Percentiles rank a stretch among this genome's conserved stretches.
These are phyloP conservation scores for Zygotorulaspora florentina DNA, from an alignment of 805 yeast species.

Conservation along the genomic window DNA sequence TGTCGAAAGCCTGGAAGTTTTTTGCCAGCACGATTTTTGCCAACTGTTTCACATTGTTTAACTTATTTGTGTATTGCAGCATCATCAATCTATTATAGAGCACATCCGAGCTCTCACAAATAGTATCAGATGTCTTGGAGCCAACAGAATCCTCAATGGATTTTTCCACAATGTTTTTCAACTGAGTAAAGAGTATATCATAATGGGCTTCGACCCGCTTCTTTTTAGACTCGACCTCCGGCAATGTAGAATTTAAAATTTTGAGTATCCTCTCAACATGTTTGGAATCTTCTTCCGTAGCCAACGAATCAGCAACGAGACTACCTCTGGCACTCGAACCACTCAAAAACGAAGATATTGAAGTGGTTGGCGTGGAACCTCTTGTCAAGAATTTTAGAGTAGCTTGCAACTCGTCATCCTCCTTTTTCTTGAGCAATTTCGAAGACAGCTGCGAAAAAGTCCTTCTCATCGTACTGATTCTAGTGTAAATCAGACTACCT, in stretches of 20 bases:
- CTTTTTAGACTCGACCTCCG: slow-evolving; percentile 22
- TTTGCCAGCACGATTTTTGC: slow-evolving; percentile 21
- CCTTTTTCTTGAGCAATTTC: slow-evolving; percentile 17
- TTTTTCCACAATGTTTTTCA: slow-evolving; percentile 24
- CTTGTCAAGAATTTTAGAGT: slow-evolving; percentile 27
- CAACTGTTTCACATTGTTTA: slow-evolving; percentile 14
- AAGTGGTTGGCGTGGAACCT: slow-evolving; percentile 11
- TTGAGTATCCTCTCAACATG: slow-evolving; percentile 29
- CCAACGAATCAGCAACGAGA: slow-evolving; percentile 1
- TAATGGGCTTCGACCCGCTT: slow-evolving; percentile 28
- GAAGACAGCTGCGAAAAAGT: slow-evolving; percentile 21
- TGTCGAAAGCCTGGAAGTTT: slow-evolving; percentile 19
- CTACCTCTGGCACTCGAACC: not conserved
- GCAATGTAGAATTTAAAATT: slow-evolving; percentile 28
- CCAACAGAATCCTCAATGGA: slow-evolving; percentile 11
- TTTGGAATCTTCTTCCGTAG: slow-evolving; percentile 9
- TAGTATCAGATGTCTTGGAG: not conserved
- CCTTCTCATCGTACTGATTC: slow-evolving; percentile 21
- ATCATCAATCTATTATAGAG: slow-evolving; percentile 20
- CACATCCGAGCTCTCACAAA: slow-evolving; percentile 10
- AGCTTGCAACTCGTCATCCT: slow-evolving; percentile 23
- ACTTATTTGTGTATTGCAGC: slow-evolving; percentile 19
- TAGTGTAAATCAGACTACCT: no score
- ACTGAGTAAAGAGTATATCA: slow-evolving; percentile 25
- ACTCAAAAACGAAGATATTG: slow-evolving; percentile 9